These are phyloP conservation scores for Lodderomyces elongisporus DNA, from an alignment of 1,139 yeast species.

Conservation along the genomic window DNA sequence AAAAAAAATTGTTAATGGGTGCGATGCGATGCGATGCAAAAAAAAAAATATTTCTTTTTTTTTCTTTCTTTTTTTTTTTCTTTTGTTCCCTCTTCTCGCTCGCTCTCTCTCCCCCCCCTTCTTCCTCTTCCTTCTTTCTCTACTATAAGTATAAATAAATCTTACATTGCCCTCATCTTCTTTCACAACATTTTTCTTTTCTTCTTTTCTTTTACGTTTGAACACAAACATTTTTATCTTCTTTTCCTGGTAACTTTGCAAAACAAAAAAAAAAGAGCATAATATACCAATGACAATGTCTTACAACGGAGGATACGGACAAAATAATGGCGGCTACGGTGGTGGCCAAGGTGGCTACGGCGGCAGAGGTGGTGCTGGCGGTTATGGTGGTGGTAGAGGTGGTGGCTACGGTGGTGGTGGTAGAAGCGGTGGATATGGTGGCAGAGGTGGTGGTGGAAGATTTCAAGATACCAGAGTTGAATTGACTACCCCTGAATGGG, in stretches of 20 bases:
- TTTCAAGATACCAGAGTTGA: constrained; percentile 34
- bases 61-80: neutral
- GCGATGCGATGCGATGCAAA: constrained; percentile 1
- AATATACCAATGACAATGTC: constrained; percentile 16
- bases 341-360: constrained; percentile 10
- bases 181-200: constrained; percentile 5
- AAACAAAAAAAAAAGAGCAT: too few species aligned
- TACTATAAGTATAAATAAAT: too few species aligned
- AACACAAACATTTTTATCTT: too few species aligned
- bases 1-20: neutral
- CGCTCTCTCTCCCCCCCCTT: too few species aligned
- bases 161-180: neutral
- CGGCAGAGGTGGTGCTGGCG: constrained; percentile 11
- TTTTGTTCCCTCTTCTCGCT: neutral
- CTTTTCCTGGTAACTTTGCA: too few species aligned
- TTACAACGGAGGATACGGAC: constrained; percentile 16
- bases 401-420: constrained; percentile 23
- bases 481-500: constrained; percentile 74
- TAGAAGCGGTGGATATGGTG: constrained; percentile 25
- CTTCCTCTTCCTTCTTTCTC: too few species aligned
- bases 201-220: neutral
- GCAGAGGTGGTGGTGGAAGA: constrained; percentile 24
- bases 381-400: constrained; percentile 26
- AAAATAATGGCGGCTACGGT: constrained; percentile 10
- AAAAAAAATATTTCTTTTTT: neutral